Percentiles rank a stretch among this genome's conserved stretches.
These are phyloP conservation scores for Boletus sp. DNA, from an alignment of 768 basidiomycete genomes.

Conservation along the genomic window DNA sequence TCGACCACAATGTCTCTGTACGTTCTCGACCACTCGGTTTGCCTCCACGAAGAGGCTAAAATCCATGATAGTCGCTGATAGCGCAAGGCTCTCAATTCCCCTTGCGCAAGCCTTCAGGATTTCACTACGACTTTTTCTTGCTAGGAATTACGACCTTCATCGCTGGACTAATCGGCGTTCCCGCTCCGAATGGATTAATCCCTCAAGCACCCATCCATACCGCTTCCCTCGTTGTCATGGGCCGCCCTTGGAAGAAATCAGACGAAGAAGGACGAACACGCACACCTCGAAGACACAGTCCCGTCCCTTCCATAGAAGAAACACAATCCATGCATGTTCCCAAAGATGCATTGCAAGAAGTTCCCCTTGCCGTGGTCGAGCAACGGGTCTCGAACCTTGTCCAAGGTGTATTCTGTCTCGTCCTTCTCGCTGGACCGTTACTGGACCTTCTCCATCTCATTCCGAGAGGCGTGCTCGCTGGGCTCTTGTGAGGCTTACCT, in stretches of 20 bases:
- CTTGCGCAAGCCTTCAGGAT: conserved; percentile 84
- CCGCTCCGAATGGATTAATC: conserved; percentile 83
- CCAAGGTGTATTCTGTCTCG: conserved; percentile 75
- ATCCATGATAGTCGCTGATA: conserved; percentile 67
- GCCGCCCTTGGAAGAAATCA: conserved; percentile 37
- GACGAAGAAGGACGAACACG: conserved; percentile 34
- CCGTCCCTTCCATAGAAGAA: conserved; percentile 12
- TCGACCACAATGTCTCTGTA: conserved; percentile 92
- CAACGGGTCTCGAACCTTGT: conserved; percentile 91
- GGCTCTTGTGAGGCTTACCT: conserved; percentile 63
- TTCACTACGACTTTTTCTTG: conserved; percentile 87
- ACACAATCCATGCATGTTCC: conserved; percentile 16
- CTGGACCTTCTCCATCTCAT: conserved; percentile 76
- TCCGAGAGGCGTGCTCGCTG: conserved; percentile 79
- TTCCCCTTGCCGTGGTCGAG: conserved; percentile 77
- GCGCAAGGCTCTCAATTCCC: conserved; percentile 89
- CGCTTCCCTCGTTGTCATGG: conserved; percentile 71
- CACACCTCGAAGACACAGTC: neutral
- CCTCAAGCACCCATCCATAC: conserved; percentile 95
- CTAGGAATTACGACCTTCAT: conserved; percentile 89
- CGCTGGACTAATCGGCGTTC: conserved; percentile 79
- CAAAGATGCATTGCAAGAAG: conserved; percentile 36
- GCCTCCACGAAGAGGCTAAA: neutral
- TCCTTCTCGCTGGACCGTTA: conserved; percentile 79
- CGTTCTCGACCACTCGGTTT: conserved; percentile 1